These are phyloP conservation scores for Limonomyces culmigenus DNA, from an alignment of 1,284 basidiomycete genomes.

Conservation along the genomic window DNA sequence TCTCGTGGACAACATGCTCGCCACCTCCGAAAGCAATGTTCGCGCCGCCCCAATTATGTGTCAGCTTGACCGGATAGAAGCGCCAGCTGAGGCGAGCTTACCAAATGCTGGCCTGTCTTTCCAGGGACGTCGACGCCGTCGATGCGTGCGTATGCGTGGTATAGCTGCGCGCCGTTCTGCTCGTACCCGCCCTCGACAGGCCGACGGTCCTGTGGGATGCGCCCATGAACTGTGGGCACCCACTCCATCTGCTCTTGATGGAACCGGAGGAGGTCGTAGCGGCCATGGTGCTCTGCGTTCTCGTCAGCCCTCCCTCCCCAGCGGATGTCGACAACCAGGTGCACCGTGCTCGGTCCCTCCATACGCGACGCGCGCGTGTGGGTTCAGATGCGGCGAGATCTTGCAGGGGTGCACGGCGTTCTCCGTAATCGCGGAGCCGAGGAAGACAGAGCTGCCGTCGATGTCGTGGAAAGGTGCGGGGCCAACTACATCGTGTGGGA, in stretches of 20 bases:
- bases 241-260: slow-evolving; percentile 50
- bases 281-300: slow-evolving; percentile 16
- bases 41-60: slow-evolving; percentile 20
- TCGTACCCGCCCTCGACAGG: slow-evolving; percentile 27
- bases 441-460: slow-evolving; percentile 42
- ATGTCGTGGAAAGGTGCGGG: slow-evolving; percentile 32
- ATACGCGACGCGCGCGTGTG: slow-evolving; percentile 42
- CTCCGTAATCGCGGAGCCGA: slow-evolving; percentile 53
- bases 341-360: too few relatives aligned
- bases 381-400: slow-evolving; percentile 42
- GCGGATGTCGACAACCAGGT: too few relatives aligned
- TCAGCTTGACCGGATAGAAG: neutral
- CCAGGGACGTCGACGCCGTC: slow-evolving; percentile 44
- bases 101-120: slow-evolving; percentile 55
- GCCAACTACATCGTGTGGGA: slow-evolving; percentile 26
- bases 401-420: slow-evolving; percentile 61
- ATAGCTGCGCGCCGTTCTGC: slow-evolving; percentile 18
- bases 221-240: slow-evolving; percentile 40
- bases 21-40: slow-evolving; percentile 21
- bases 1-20: slow-evolving; percentile 26
- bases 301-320: neutral
- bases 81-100: slow-evolving; percentile 15
- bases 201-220: slow-evolving; percentile 28
- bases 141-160: slow-evolving; percentile 21
- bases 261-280: slow-evolving; percentile 59